Evolutionary conservation across 257 asterid genomes (phyloP), one percentile per base, ranked within the genome.

Genomic region (Pogostemon cablin): DNA sequence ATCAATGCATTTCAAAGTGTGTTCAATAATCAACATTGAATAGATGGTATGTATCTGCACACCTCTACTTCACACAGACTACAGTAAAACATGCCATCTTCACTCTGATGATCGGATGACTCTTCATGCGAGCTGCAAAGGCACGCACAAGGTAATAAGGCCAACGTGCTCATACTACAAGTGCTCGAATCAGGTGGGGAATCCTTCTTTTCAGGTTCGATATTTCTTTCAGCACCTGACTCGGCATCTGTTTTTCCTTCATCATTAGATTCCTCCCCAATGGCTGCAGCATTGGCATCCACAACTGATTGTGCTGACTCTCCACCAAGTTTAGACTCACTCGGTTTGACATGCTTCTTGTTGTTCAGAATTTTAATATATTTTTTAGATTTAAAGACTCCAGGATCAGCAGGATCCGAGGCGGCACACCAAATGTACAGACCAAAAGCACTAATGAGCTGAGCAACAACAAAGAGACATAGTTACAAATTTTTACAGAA

Each of bases 61-160:
- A 95, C 99, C 98, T 95, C 99, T 9, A 89, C 97, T 86, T 95
- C 98, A 71, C 99, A 95, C 86, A 95, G 82, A 78, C 95, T 95
- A 78, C 99, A 95, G 83, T 89, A 95, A 83, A 91, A 95, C 99
- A 95, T 91, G 83, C 98, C 98, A 49, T 95, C 99, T 77, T 89
- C 99, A 65, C 95, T 88, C 74, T 85, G 96, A 65, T 86, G 91
- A 67, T 87, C 87, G 56, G 86, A 83, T 44, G 95, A 82, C 67
- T 89, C 88, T 62, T 81, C 87, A 4, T 81, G 81, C 6, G 90
- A 82, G 62, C 70, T 77, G 77, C 90, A 80, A 62, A 83, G 11
- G 68, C 77, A 78, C n/a, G 92, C 93, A 65, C 95, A 88, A n/a
- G 98, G 98, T 62, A 91, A 46, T 49, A 87, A 73, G 10, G 86